Conservation (phyloP, 2,329 filamentous ascomycete species). For the Thelonectria olida region DNA sequence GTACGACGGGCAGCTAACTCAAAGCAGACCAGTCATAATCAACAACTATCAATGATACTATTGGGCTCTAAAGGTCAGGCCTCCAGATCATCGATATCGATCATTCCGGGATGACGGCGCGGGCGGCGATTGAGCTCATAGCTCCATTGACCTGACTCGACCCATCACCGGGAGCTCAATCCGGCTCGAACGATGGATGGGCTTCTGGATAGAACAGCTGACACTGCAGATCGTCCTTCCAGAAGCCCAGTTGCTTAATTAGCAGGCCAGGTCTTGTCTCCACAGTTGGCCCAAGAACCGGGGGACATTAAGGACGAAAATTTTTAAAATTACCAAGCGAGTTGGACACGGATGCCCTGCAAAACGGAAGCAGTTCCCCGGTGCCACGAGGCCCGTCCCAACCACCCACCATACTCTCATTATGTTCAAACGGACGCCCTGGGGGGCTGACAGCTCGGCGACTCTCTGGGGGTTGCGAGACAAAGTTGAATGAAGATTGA, state of each 20-base stretch:
- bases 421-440: conserved; percentile 20
- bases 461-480: conserved; percentile 30
- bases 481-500: conserved; percentile 30
- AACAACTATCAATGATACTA: conserved; percentile 7
- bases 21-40: conserved; percentile 23
- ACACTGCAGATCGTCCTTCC: conserved; percentile 37
- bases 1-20: conserved; percentile 27
- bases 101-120: conserved; percentile 30
- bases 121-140: conserved; percentile 23
- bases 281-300: conserved; percentile 33
- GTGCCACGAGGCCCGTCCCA: conserved; percentile 38
- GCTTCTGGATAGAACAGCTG: conserved; percentile 27
- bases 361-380: conserved; percentile 45
- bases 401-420: conserved; percentile 25
- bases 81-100: conserved; percentile 32
- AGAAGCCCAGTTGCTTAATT: conserved; percentile 39
- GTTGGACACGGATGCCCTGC: conserved; percentile 33
- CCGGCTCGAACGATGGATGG: conserved; percentile 32
- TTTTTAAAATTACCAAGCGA: conserved; percentile 44
- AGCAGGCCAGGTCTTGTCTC: conserved; percentile 29
- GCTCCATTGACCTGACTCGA: conserved; percentile 34
- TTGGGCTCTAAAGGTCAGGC: conserved; percentile 18
- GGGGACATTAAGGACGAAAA: conserved; percentile 36
- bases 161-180: conserved; percentile 31
- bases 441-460: conserved; percentile 30